Evolutionary conservation across 1,284 basidiomycete genomes (phyloP), one percentile per base, ranked within the genome.

Genomic region (Meira miltonrushii): DNA sequence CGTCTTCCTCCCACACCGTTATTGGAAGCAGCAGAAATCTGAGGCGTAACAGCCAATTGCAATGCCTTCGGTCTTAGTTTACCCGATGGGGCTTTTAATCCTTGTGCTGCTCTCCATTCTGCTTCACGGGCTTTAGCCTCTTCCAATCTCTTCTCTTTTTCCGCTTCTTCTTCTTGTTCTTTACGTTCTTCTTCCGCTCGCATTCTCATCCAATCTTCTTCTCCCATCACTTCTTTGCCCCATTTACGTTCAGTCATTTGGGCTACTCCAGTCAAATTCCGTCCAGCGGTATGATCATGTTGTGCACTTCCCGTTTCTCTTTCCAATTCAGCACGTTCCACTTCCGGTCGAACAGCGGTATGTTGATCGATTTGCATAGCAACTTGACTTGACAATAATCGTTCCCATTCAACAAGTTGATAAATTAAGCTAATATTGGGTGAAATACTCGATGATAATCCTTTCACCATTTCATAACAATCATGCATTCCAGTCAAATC

Each of bases 381-480:
- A 0, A 67, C 68, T 15, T 66, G 67, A 19, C 55, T 62, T 1
- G 66, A 67, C 51, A 95, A 82, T 57, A 84, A 84, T 61, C 91
- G 88, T 78, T 93, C 91, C 79, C 93, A 96, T 76, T 95, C 92
- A 72, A 94, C 84, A 41, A 96, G 83, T 81, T 95, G 92, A 83
- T 94, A 96, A 79, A 96, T 94, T 76, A 97, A 87, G 58, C 91
- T 93, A 74, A 71, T 93, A 79, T 97, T 97, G 46, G 94, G 92
- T 19, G 58, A 61, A 21, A 72, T 69, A 59, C 66, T 69, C 12
- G 25, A 41, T 13, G 62, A 65, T 15, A 60, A 62, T 13, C 72
- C 72, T 60, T 74, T 69, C 61, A 93, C 90, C 79, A 85, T 92
- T 64, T 88, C 82, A 80, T 96, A 97, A 40, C 92, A 89, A 56